Evolutionary conservation across 2,329 filamentous ascomycete species (phyloP).

Genomic region (Scedosporium apiospermum): DNA sequence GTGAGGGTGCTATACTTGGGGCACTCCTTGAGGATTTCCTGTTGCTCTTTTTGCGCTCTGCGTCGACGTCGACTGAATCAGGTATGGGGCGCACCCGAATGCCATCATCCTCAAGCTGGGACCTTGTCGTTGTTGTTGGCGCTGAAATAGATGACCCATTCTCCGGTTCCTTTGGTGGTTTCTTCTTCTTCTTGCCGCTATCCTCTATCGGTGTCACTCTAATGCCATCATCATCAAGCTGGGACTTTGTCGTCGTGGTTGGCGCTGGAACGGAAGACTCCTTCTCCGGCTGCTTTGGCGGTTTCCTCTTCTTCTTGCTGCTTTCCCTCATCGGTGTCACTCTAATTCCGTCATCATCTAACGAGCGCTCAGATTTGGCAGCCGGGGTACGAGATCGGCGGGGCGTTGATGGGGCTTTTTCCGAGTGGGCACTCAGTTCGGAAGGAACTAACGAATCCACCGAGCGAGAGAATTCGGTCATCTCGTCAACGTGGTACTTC

Average conservation of each 20-base stretch:
- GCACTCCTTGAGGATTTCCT: background rate
- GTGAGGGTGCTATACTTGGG: background rate
- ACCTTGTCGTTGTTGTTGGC: background rate
- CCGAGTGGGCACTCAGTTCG: background rate
- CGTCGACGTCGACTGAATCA: background rate
- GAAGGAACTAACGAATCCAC: constrained; percentile 2
- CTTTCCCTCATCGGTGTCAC: constrained; percentile 20
- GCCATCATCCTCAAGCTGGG: constrained; percentile 23
- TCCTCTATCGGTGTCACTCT: constrained; percentile 22
- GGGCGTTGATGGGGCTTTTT: background rate
- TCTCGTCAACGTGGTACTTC: background rate
- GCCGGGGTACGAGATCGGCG: constrained; percentile 16
- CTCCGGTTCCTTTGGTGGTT: background rate
- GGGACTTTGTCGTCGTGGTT: constrained; percentile 4
- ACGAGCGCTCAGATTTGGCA: constrained; percentile 9
- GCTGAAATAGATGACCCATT: background rate
- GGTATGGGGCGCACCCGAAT: constrained; percentile 33
- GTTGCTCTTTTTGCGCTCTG: background rate
- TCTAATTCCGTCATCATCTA: constrained; percentile 22
- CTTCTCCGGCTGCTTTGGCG: background rate
- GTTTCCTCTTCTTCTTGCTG: background rate
- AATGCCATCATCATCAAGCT: constrained; percentile 27
- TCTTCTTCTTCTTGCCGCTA: background rate
- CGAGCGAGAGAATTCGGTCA: background rate
- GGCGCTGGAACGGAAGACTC: constrained; percentile 1